Conservation (phyloP, 2,329 filamentous ascomycete genomes). For the Arthroderma sp. region DNA sequence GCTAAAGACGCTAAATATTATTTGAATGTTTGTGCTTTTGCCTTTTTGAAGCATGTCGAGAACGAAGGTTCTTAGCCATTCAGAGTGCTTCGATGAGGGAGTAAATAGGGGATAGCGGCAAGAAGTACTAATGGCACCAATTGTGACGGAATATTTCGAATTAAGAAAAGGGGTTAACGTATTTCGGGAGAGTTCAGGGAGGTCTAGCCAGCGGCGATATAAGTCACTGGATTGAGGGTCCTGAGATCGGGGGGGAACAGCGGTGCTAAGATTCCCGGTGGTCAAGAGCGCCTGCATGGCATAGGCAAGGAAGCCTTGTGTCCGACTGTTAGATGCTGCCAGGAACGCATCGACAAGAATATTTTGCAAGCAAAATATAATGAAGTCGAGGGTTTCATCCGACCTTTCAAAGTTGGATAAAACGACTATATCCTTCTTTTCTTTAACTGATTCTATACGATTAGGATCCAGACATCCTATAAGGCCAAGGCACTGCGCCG, state of each 20-base stretch:
- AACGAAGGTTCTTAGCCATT: slow-evolving; percentile 71
- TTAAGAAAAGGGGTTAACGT: slow-evolving; percentile 77
- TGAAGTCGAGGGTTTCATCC: slow-evolving; percentile 73
- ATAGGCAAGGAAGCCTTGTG: slow-evolving; percentile 85
- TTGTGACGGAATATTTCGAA: slow-evolving; percentile 66
- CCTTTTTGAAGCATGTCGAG: slow-evolving; percentile 70
- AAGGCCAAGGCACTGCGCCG: slow-evolving; percentile 71
- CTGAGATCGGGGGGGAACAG: slow-evolving; percentile 38
- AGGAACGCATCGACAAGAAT: slow-evolving; percentile 85
- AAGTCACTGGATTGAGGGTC: slow-evolving; percentile 47
- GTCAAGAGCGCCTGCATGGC: slow-evolving; percentile 86
- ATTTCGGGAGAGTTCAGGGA: slow-evolving; percentile 67
- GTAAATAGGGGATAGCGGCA: slow-evolving; percentile 69
- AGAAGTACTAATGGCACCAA: slow-evolving; percentile 42
- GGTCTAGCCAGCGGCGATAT: slow-evolving; percentile 61
- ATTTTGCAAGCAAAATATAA: slow-evolving; percentile 71
- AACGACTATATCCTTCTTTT: slow-evolving; percentile 73
- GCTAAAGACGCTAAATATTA: slow-evolving; percentile 69
- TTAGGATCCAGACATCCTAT: slow-evolving; percentile 90
- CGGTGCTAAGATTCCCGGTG: slow-evolving; percentile 58
- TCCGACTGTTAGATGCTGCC: slow-evolving; percentile 72
- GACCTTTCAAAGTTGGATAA: slow-evolving; percentile 71
- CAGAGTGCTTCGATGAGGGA: slow-evolving; percentile 54
- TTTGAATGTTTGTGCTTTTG: slow-evolving; percentile 59
- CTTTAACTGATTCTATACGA: slow-evolving; percentile 65